Evolutionary conservation across 2,329 filamentous ascomycete species (phyloP), one percentile per base, ranked within the genome.

Genomic region (Cladosporium sp.): DNA sequence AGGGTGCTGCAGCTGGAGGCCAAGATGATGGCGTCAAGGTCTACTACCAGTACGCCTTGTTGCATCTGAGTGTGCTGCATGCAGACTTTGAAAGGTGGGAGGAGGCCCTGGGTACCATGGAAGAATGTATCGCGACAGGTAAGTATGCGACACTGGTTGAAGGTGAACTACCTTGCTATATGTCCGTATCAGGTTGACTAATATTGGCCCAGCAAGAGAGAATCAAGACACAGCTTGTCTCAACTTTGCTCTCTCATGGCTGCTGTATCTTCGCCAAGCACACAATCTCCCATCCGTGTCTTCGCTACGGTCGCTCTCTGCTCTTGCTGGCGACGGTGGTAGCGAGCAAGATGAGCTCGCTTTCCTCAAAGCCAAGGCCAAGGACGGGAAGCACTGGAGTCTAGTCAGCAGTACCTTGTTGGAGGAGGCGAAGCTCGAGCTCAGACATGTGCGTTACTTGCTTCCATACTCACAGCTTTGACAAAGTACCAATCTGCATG

Each of bases 181-280:
- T n/a, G 3, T 11, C 52, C 18, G n/a, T 55, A 21, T 33, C 28
- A 55, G 11, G 8, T 29, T 55, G 28, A 35, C 68, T 71, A 49
- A 71, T 50, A 23, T 4, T 53, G 7, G 3, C 61, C 1, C 35
- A 75, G 95, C 95, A 0, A 84, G 94, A 68, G 95, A 98, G 77
- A 96, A 96, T 71, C 89, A 93, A 69, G 95, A 99, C 74, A 91
- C 92, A 83, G 89, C 87, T 4, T 98, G 95, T 75, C 84, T 99
- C 65, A 98, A 97, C 77, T 98, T 96, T 78, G 91, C 93, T 35
- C 86, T 99, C 67, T 96, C 93, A 74, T 99, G 95, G 95, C 83
- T 98, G 2, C 96, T 96, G 73, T 92, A 97, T 74, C 96, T 97
- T 72, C 91, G 90, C n/a, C 91, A 92, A 73, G 88, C 91, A 0